Evolutionary conservation across 2,329 filamentous ascomycete genomes (phyloP).

Genomic region (Microcyclospora tardicrescens): DNA sequence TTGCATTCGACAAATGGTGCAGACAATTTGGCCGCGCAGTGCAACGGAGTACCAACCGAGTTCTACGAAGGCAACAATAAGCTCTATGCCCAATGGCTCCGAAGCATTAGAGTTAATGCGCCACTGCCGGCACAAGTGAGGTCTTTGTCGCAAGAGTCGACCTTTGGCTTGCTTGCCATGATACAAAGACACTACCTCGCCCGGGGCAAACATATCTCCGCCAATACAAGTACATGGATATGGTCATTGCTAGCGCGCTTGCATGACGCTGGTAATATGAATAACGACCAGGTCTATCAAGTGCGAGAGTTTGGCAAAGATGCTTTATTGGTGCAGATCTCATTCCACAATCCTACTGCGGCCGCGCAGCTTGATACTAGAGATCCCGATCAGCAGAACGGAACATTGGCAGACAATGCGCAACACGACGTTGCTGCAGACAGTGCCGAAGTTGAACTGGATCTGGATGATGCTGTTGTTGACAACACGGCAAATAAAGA

Average conservation of each 20-base stretch:
- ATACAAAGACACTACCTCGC: slow-evolving; percentile 49
- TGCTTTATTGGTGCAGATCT: slow-evolving; percentile 33
- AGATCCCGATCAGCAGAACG: slow-evolving; percentile 1
- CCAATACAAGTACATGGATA: slow-evolving; percentile 65
- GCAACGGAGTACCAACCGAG: slow-evolving; percentile 37
- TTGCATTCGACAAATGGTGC: slow-evolving; percentile 45
- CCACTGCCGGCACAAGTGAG: slow-evolving; percentile 39
- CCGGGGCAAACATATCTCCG: slow-evolving; percentile 45
- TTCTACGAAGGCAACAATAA: slow-evolving; percentile 42
- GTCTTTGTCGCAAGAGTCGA: slow-evolving; percentile 48
- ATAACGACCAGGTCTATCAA: slow-evolving; percentile 60
- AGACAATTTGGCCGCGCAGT: slow-evolving; percentile 41
- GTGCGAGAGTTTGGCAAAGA: slow-evolving; percentile 69
- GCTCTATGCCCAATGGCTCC: slow-evolving; percentile 44
- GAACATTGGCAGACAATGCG: slow-evolving; percentile 15
- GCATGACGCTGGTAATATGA: slow-evolving; percentile 55
- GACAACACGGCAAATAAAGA: not conserved
- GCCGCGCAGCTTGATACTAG: slow-evolving; percentile 15
- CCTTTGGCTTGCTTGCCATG: slow-evolving; percentile 51
- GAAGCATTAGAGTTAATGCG: slow-evolving; percentile 25
- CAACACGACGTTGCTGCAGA: slow-evolving; percentile 11
- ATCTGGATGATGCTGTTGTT: slow-evolving; percentile 10
- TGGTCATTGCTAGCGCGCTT: slow-evolving; percentile 71
- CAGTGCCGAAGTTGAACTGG: not conserved
- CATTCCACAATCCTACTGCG: slow-evolving; percentile 14